Base-by-base conservation (phyloP, 768 basidiomycete species). In the Termitomyces sp. region DNA sequence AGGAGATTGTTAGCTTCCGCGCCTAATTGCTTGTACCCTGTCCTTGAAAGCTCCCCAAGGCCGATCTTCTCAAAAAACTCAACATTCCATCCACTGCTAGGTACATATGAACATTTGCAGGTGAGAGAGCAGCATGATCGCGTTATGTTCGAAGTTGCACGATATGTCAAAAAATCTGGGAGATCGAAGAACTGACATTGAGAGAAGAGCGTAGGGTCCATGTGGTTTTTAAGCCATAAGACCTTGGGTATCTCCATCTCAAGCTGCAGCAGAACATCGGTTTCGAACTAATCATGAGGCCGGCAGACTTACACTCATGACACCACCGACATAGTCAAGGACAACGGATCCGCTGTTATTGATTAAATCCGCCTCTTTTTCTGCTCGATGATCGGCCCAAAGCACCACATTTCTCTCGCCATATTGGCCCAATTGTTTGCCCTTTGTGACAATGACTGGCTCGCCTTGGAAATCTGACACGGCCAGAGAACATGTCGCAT, bases 171-270 rank as follows among this genome's bases (percentile, higher is more conserved):
- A 77, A 86, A 95, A 74, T 97, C 95, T n/a, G 95, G 95, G 18
- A 97, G 83, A 68, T 96, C 95, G 71, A 87, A 91, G 76, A 91
- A 91, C 66, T 92, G 88, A 74, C 88, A 91, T 56, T 77, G 77
- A 26, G 82, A 72, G 74, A 99, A 98, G 18, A 77, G 78, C 12
- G 81, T 74, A 0, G 83, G 69, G 2, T 81, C 68, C 95, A 98
- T 95, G 75, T 90, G 79, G 60, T 85, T 87, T 72, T 95, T 98
- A 46, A 98, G 81, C 97, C 97, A 98, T 32, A 98, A 85, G 33
- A 95, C 89, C 72, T 98, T 98, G 0, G 96, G 96, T 47, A 98
- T 85, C 74, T 98, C 96, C 97, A 98, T 98, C 73, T 98, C 95
- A 46, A 98, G 82, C 92, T 97, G 62, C 1, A 40, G 5, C 16